Evolutionary conservation across 2,329 filamentous ascomycete genomes (phyloP).

Genomic region (Alternaria novae-zelandiae): DNA sequence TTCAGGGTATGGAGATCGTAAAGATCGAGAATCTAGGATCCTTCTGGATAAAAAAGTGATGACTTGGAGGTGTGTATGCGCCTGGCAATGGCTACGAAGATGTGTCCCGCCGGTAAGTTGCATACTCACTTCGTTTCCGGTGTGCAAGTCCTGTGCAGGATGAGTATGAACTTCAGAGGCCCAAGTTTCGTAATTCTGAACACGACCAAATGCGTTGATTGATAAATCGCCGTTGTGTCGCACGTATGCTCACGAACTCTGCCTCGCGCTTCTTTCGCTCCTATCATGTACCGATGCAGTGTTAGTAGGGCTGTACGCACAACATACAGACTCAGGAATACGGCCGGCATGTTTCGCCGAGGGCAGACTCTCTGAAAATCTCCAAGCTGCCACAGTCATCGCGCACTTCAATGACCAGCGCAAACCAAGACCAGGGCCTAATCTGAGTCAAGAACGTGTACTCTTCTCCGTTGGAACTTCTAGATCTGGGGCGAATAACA

Average conservation of each 20-base stretch:
- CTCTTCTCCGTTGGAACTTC: neutral
- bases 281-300: neutral
- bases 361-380: neutral
- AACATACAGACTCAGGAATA: neutral
- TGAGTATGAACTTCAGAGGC: neutral
- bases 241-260: neutral
- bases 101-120: neutral
- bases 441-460: neutral
- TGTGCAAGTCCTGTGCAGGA: too few relatives aligned
- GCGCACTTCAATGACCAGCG: neutral
- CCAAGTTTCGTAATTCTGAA: neutral
- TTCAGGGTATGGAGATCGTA: neutral
- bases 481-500: neutral
- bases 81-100: neutral
- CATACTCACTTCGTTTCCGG: too few relatives aligned
- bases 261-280: neutral
- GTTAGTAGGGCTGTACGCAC: neutral
- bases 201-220: neutral
- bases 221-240: neutral
- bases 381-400: neutral
- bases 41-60: too few relatives aligned
- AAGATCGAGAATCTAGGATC: neutral
- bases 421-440: rapidly evolving
- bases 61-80: neutral
- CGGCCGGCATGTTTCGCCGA: neutral